These are phyloP conservation scores for Chaetomium tenue DNA, from an alignment of 495 filamentous ascomycete species.

Conservation along the genomic window DNA sequence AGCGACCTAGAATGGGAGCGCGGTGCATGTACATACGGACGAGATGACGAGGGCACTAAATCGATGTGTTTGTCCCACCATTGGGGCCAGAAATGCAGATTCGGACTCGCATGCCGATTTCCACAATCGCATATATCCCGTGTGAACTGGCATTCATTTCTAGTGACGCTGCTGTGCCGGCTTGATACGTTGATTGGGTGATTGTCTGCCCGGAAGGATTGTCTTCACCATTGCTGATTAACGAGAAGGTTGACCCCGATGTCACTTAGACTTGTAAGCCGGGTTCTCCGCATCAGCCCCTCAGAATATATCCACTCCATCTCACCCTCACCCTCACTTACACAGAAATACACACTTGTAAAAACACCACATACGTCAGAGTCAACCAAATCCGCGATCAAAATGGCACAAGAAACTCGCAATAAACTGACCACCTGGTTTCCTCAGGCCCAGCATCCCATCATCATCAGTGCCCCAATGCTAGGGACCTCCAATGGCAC, in stretches of 20 bases:
- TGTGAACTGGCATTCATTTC: background rate
- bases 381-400: background rate
- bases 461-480: constrained; percentile 74
- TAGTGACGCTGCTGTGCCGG: background rate
- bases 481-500: constrained; percentile 59
- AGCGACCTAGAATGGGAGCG: constrained; percentile 5
- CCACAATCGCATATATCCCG: too few species aligned
- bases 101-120: too few species aligned
- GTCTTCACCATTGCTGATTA: background rate
- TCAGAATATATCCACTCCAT: background rate
- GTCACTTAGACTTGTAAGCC: background rate
- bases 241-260: background rate
- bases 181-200: too few species aligned
- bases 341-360: background rate
- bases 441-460: constrained; percentile 57
- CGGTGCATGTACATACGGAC: too few species aligned
- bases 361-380: background rate
- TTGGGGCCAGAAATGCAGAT: background rate
- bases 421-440: constrained; percentile 42
- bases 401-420: background rate
- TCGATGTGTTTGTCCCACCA: background rate
- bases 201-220: too few species aligned
- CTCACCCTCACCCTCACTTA: background rate
- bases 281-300: background rate
- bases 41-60: background rate